Conservation (phyloP, 1,284 basidiomycete genomes). For the Wolfiporia cocos region DNA sequence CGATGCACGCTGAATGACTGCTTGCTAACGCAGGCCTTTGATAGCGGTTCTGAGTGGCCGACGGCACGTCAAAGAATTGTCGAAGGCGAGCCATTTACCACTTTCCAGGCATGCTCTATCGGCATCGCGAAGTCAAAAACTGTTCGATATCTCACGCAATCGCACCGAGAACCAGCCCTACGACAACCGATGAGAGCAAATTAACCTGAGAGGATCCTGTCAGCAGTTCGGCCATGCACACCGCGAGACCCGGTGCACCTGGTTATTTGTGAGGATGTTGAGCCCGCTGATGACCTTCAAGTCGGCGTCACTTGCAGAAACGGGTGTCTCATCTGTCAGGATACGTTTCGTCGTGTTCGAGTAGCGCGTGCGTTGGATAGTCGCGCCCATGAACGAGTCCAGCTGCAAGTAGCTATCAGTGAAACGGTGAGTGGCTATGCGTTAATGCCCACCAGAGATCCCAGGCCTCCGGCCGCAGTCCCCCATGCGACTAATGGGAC, state of each 20-base stretch:
- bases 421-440: constrained; percentile 1
- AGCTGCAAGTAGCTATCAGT: constrained; percentile 11
- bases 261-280: constrained; percentile 77
- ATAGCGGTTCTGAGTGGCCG: no score
- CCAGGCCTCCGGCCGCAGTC: constrained; percentile 59
- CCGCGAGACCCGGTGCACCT: constrained; percentile 45
- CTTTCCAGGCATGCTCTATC: no score
- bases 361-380: constrained; percentile 80
- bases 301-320: constrained; percentile 22
- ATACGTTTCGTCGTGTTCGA: constrained; percentile 58
- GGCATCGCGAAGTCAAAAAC: no score
- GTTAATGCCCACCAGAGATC: constrained; percentile 59
- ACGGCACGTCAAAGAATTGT: no score
- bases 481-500: constrained; percentile 53
- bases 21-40: no score
- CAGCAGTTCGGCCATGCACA: constrained; percentile 1
- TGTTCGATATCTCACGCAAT: constrained; percentile 10
- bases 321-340: constrained; percentile 50
- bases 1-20: no score
- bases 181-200: constrained; percentile 17
- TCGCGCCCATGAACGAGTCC: constrained; percentile 54
- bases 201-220: constrained; percentile 13
- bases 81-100: no score
- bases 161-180: constrained; percentile 14
- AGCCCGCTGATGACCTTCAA: constrained; percentile 64